A percentile compares a stretch with the other conserved stretches of the same genome.
Conservation (phyloP, 2,329 filamentous ascomycete species). For the Neonectria neomacrospora region DNA sequence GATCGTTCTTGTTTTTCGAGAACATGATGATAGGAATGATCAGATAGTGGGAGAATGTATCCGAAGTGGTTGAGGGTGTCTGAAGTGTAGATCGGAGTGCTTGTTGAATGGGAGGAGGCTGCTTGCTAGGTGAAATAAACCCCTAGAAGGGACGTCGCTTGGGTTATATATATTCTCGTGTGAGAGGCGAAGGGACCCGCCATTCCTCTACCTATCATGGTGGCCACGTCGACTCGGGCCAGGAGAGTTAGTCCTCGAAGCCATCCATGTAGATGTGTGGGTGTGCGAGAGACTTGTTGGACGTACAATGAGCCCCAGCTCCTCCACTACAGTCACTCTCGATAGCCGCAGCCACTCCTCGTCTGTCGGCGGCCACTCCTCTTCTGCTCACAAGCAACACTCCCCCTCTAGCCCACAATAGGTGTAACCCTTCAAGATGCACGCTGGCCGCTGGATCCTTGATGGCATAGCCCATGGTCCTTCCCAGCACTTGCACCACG, state of each 20-base stretch:
- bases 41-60: constrained; percentile 4
- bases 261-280: constrained; percentile 7
- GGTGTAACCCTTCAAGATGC: background rate
- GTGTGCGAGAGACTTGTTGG: constrained; percentile 16
- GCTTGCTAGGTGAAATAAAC: constrained; percentile 7
- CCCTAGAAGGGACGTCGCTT: background rate
- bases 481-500: background rate
- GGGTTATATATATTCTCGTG: constrained; percentile 15
- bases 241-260: constrained; percentile 13
- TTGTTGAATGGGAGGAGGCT: constrained; percentile 1
- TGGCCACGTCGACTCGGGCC: background rate
- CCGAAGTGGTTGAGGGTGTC: background rate
- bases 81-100: background rate
- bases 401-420: background rate
- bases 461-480: background rate
- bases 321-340: constrained; percentile 9
- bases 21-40: constrained; percentile 8
- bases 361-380: background rate
- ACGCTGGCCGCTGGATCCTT: background rate
- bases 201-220: constrained; percentile 6
- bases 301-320: constrained; percentile 7
- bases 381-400: background rate
- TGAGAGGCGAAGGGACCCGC: constrained; percentile 9
- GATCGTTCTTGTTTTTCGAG: constrained; percentile 29
- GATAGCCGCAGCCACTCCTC: background rate